A percentile compares a stretch with the other conserved stretches of the same genome.
These are phyloP conservation scores for Botrytis galanthina DNA, from an alignment of 2,329 filamentous ascomycete species.

Conservation along the genomic window DNA sequence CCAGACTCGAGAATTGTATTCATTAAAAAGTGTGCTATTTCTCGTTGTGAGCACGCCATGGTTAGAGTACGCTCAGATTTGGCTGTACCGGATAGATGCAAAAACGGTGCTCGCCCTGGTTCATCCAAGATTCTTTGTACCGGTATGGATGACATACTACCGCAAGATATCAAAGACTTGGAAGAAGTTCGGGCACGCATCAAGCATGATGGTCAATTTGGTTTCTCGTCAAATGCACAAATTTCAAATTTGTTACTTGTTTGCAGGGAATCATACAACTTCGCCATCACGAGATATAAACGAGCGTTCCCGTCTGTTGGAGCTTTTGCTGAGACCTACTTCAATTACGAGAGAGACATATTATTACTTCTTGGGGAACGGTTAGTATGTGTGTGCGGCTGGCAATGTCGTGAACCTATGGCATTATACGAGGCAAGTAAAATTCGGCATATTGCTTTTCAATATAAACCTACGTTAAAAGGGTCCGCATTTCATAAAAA, in stretches of 20 bases:
- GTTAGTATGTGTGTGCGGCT: background rate
- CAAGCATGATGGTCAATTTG: background rate
- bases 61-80: slow-evolving; percentile 7
- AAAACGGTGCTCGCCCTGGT: background rate
- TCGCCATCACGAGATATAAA: background rate
- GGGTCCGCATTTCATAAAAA: background rate
- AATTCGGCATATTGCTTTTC: background rate
- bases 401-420: background rate
- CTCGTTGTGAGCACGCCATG: background rate
- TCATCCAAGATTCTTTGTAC: background rate
- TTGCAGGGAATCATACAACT: background rate
- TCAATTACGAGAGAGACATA: background rate
- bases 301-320: background rate
- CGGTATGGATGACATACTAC: background rate
- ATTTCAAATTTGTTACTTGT: background rate
- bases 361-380: background rate
- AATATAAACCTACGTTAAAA: background rate
- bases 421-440: background rate
- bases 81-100: background rate
- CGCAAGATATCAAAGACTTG: background rate
- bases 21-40: background rate
- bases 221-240: background rate
- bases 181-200: background rate
- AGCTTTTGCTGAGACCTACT: background rate
- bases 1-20: background rate